A percentile compares a stretch with the other conserved stretches of the same genome.
phyloP scores from a whole-genome alignment of 2,329 filamentous ascomycete species.

The Claviceps humidiphila region DNA sequence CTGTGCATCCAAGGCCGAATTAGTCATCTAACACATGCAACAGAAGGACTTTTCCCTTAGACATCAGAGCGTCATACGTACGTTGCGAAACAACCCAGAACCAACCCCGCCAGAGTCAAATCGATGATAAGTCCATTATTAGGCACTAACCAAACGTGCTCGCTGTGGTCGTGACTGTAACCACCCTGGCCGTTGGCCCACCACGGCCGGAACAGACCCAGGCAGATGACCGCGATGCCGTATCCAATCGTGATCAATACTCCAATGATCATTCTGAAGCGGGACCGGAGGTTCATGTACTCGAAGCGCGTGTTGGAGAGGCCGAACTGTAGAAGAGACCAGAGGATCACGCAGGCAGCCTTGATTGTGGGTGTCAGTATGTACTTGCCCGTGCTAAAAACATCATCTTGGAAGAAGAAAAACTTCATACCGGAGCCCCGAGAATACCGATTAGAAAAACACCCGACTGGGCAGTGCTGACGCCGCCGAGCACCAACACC shows the following conservation, averaged over 20 bases:
- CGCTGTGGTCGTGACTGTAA: not conserved
- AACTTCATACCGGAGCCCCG: conserved; percentile 2
- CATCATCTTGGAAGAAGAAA: not conserved
- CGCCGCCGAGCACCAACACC: conserved; percentile 2
- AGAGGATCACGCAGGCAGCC: conserved; percentile 2
- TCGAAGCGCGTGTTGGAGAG: conserved; percentile 1
- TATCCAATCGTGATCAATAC: conserved; percentile 4
- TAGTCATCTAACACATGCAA: no score
- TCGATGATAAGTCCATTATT: not conserved
- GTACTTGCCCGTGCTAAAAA: not conserved
- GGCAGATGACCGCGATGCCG: not conserved
- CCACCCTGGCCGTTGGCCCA: not conserved
- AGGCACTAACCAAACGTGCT: not conserved
- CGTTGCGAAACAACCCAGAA: not conserved
- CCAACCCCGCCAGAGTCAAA: not conserved
- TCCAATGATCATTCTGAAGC: conserved; percentile 5
- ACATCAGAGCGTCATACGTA: not conserved
- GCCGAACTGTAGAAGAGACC: conserved; percentile 4
- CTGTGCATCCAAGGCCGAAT: not conserved
- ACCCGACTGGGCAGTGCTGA: not conserved
- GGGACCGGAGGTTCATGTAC: conserved; percentile 7
- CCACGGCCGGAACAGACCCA: not conserved
- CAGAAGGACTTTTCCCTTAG: not conserved
- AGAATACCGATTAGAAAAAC: conserved; percentile 5
- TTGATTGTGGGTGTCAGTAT: not conserved